These are phyloP conservation scores for Adansonia madagascariensis DNA, from an alignment of 441 rosid genomes.

Conservation along the genomic window DNA sequence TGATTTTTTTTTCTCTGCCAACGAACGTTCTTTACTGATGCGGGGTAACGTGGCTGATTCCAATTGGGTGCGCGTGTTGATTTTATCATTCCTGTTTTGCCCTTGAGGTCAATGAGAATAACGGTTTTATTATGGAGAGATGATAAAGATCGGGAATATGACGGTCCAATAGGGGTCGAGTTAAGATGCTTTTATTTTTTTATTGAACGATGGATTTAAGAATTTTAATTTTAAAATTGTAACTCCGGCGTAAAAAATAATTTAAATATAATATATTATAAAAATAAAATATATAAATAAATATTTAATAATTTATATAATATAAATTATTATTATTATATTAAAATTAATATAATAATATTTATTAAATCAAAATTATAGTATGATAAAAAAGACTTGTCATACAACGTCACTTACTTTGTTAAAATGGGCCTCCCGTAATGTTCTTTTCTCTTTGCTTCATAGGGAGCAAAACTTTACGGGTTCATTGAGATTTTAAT, in stretches of 20 bases:
- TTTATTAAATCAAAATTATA: no score
- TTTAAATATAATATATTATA: no score
- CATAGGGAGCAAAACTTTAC: background rate
- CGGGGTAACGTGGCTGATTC: conserved; percentile 33
- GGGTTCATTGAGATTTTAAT: background rate
- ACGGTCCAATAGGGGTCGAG: background rate
- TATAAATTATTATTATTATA: background rate
- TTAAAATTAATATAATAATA: background rate
- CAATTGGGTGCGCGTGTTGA: conserved; percentile 21
- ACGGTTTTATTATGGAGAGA: background rate
- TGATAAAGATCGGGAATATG: background rate
- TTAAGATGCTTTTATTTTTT: background rate
- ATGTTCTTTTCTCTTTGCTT: conserved; percentile 28
- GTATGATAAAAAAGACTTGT: no score
- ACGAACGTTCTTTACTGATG: conserved; percentile 34
- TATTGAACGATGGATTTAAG: no score
- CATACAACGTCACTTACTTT: background rate
- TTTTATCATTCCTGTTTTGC: background rate
- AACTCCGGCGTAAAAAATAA: no score
- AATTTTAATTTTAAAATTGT: no score
- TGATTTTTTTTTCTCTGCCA: conserved; percentile 27
- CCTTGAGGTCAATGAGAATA: background rate
- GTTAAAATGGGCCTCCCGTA: conserved; percentile 9
- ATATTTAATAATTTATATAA: no score
- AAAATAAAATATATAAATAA: no score